Evolutionary conservation across 2,329 filamentous ascomycete species (phyloP).

Genomic region (Botryotinia narcissicola): DNA sequence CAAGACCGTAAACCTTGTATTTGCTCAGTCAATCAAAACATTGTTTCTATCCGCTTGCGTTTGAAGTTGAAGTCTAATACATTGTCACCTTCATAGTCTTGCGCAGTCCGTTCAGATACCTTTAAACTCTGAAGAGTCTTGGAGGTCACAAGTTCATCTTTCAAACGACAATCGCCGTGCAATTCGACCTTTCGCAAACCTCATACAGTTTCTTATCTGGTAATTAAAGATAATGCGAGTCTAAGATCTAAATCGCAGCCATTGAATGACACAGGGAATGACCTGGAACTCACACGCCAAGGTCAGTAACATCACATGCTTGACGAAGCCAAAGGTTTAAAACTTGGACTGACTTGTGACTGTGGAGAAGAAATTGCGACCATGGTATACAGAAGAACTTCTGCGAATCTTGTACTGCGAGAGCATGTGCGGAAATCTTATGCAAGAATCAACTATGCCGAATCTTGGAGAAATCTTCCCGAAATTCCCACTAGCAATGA

Average conservation of each 20-base stretch:
- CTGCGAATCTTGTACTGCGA: background rate
- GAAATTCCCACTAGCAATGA: conserved; percentile 57
- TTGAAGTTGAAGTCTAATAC: background rate
- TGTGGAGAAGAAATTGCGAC: background rate
- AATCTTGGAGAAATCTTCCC: conserved; percentile 43
- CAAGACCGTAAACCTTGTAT: background rate
- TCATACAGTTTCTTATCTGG: background rate
- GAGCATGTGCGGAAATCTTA: conserved; percentile 19
- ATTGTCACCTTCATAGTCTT: background rate
- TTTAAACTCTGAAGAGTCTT: background rate
- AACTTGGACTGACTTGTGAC: background rate
- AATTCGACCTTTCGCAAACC: background rate
- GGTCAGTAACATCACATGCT: background rate
- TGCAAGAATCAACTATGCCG: background rate
- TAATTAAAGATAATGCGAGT: background rate
- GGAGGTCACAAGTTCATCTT: background rate
- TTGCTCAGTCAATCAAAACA: background rate
- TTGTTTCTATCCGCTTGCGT: background rate
- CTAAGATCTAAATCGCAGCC: background rate
- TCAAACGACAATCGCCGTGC: background rate
- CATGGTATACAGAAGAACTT: conserved; percentile 5
- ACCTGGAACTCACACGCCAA: background rate
- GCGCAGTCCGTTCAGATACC: background rate
- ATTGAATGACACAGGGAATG: background rate
- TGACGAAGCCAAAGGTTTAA: background rate